These are phyloP conservation scores for Purpureocillium takamizusanense DNA, from an alignment of 2,329 filamentous ascomycete genomes.

Conservation along the genomic window DNA sequence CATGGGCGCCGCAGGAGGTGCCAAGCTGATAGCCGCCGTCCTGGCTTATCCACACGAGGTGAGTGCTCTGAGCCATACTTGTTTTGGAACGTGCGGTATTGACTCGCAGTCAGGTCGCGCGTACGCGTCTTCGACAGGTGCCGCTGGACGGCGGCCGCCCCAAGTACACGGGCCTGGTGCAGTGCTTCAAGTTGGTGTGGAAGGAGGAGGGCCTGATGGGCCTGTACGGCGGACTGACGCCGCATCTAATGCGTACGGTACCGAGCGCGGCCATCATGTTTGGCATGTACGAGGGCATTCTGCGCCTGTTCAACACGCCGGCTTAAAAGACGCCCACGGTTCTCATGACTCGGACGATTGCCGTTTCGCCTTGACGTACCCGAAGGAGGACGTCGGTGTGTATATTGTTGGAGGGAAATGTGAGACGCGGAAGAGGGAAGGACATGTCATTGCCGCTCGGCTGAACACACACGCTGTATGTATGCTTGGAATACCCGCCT, in stretches of 20 bases:
- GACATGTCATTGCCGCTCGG: neutral
- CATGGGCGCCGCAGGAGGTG: slow-evolving; percentile 66
- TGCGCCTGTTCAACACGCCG: slow-evolving; percentile 35
- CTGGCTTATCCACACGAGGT: slow-evolving; percentile 91
- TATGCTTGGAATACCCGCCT: neutral
- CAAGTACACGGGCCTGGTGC: slow-evolving; percentile 82
- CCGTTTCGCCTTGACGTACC: too few species aligned
- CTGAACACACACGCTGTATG: too few species aligned
- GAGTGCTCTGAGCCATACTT: slow-evolving; percentile 13
- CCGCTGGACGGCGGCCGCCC: slow-evolving; percentile 61
- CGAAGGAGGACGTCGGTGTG: too few species aligned
- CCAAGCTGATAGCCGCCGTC: slow-evolving; percentile 78
- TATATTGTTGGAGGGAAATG: neutral
- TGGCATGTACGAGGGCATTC: slow-evolving; percentile 66
- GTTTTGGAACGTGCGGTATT: neutral
- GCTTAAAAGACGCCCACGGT: slow-evolving; percentile 17
- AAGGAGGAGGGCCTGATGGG: slow-evolving; percentile 80
- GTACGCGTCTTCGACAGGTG: slow-evolving; percentile 77
- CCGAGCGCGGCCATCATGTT: slow-evolving; percentile 96
- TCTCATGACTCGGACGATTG: too few species aligned
- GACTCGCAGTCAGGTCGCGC: slow-evolving; percentile 50
- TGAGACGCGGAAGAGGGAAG: neutral
- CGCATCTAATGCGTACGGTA: slow-evolving; percentile 83
- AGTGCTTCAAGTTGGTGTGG: slow-evolving; percentile 83
- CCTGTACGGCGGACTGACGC: slow-evolving; percentile 84